Evolutionary conservation across 1,139 yeast species (phyloP), one percentile per base, ranked within the genome.

Genomic region (Blastobotrys indianensis): DNA sequence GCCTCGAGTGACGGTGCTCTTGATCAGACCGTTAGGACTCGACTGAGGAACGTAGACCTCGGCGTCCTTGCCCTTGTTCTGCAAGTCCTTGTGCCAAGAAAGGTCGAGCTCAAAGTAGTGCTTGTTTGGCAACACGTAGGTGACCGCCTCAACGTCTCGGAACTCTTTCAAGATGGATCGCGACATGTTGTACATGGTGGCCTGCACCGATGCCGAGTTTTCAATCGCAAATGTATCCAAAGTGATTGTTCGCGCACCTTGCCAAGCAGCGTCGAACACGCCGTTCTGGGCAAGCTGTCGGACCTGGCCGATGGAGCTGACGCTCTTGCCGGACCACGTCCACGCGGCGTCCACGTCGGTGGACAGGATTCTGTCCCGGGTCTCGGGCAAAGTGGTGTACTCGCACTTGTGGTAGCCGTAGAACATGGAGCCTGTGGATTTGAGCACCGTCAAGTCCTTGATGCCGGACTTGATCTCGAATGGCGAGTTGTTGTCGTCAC

Each of bases 351-450:
- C 84, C 42, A 88, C 83, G 62, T 87, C 95, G 17, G 97, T 88
- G 13, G 95, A 85, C 59, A 88, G 73, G 55, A 88, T 82, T 61
- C 97, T 76, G 69, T 88, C 97, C 32, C 67, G 72, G 41, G 95
- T 82, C 55, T 94, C 95, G 61, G 79, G 67, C 62, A 88, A 77
- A 41, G 88, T 87, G 55, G 97, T 88, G 76, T 79, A 86, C 62
- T 88, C 96, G 69, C 95, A 87, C 43, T 73, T 74, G 70, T 86
- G 75, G 74, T 74, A 88, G 43, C 94, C 95, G 67, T 85, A 81
- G 71, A 88, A 88, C 85, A 85, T 85, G 30, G 96, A 86, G 20
- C 94, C 94, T n/a, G 97, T 88, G 37, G 94, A 82, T 68, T 88
- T 88, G 64, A 88, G 79, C 29, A 88, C 94, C 8, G 94, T 86